phyloP scores from a whole-genome alignment of 176 grass and related monocot genomes.

The Paspalum notatum region DNA sequence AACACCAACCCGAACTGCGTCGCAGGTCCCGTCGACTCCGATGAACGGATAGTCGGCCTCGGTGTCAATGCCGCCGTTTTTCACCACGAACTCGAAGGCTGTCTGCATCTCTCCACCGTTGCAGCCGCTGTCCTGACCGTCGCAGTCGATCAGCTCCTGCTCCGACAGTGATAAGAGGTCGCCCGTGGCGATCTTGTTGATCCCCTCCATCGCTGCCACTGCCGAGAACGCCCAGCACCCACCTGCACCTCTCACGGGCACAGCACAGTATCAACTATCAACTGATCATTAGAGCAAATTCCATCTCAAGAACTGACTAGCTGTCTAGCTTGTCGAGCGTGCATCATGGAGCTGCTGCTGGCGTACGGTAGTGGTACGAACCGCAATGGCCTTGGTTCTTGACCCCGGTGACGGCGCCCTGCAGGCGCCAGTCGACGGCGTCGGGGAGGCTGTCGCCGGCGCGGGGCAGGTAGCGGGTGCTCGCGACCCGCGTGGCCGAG shows the following conservation, averaged over 20 bases:
- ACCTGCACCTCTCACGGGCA: not conserved
- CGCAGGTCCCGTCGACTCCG: not conserved
- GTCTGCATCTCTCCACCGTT: not conserved
- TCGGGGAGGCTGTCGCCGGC: constrained; percentile 20
- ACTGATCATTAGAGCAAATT: not conserved
- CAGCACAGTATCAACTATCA: not conserved
- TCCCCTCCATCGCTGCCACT: constrained; percentile 58
- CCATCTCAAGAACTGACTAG: not conserved
- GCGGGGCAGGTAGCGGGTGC: constrained; percentile 18
- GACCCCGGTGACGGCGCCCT: constrained; percentile 5
- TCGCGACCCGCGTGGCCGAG: not conserved
- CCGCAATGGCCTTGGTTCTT: constrained; percentile 13
- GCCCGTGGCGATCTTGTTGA: constrained; percentile 57
- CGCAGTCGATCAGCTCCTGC: constrained; percentile 69
- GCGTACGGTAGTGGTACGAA: not conserved
- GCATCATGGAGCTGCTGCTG: not conserved
- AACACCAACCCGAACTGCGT: not conserved
- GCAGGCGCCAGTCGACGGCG: constrained; percentile 26
- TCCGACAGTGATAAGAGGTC: constrained; percentile 55
- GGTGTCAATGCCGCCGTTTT: constrained; percentile 17
- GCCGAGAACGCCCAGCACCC: constrained; percentile 36
- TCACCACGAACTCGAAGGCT: constrained; percentile 13
- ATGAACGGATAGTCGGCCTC: constrained; percentile 3
- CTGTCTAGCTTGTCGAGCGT: not conserved
- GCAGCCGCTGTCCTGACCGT: constrained; percentile 3